A percentile compares a stretch with the other conserved stretches of the same genome.
phyloP scores from a whole-genome alignment of 2,329 filamentous ascomycete genomes.

The Tolypocladium endophyticum region DNA sequence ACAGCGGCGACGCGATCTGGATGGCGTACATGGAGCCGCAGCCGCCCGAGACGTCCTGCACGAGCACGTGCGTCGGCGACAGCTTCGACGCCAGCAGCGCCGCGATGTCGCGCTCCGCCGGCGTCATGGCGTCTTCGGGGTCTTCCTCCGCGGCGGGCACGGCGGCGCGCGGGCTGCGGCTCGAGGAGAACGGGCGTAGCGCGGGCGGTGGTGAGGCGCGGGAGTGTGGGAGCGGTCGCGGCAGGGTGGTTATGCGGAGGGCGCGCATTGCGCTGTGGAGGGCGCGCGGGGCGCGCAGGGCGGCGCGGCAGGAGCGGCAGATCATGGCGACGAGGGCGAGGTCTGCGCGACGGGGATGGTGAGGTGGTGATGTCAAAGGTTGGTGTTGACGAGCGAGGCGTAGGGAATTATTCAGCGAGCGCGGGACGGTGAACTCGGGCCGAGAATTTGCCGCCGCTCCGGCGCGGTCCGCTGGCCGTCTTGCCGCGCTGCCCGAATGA shows the following conservation, averaged over 20 bases:
- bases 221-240: background rate
- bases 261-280: background rate
- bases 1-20: slow-evolving; percentile 61
- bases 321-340: slow-evolving; percentile 2
- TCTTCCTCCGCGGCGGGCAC: slow-evolving; percentile 2
- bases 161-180: background rate
- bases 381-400: background rate
- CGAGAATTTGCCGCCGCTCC: background rate
- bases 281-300: slow-evolving; percentile 2
- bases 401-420: background rate
- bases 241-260: background rate
- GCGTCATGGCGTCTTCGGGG: slow-evolving; percentile 21
- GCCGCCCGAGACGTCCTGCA: slow-evolving; percentile 73
- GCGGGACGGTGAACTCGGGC: background rate
- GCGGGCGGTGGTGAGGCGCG: background rate
- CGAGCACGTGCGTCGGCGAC: slow-evolving; percentile 41
- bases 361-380: background rate
- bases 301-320: slow-evolving; percentile 8
- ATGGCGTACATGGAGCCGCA: slow-evolving; percentile 85
- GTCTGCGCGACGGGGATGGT: background rate
- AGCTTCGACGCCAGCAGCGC: slow-evolving; percentile 40
- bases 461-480: too few relatives aligned
- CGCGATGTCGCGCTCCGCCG: slow-evolving; percentile 50
- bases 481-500: too few relatives aligned
- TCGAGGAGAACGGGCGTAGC: slow-evolving; percentile 1